Evolutionary conservation across 805 yeast genomes (phyloP), one percentile per base, ranked within the genome.

Genomic region (Cyberlindnera euphorbiiphila): DNA sequence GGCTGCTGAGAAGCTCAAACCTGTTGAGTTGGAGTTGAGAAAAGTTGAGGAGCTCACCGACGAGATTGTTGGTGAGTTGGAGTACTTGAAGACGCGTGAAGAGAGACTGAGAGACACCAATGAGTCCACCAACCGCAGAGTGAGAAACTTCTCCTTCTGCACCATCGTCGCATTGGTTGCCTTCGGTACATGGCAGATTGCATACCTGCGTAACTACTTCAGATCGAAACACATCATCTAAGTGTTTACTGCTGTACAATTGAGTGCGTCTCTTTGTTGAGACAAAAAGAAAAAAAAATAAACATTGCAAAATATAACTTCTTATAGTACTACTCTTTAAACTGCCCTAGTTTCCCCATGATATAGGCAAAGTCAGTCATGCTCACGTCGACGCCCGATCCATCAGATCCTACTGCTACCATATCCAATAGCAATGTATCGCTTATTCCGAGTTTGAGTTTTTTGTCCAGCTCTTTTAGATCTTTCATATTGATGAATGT

Each of bases 71-170:
- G 68, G 66, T 44, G 96, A 89, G 57, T 71, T 93, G 61, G 82
- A 78, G 45, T 93, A 91, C 65, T 74, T 93, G 67, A 82, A 82
- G 56, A 66, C 65, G 42, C 85, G 98, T 66, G 98, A 93, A 66
- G 91, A 81, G 63, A 77, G 86, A 64, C 72, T 93, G 65, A 84
- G 98, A 69, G 94, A 93, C 62, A 93, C 98, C 35, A 93, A 93
- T 65, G 98, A 93, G 69, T 81, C 94, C 29, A 93, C 98, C 35
- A 93, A 93, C 66, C 72, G 82, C 51, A 81, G 98, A 60, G 96
- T 91, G 42, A 81, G 87, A 67, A 79, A 81, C 66, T 93, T 93
- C 61, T 85, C 95, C 12, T 53, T 85, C 22, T 55, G 79, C 31
- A 76, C 87, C 43, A 71, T 88, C 41, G 21, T 81, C 26, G 71